Conservation (phyloP, 2,329 filamentous ascomycete genomes). For the Penicillium sp. region DNA sequence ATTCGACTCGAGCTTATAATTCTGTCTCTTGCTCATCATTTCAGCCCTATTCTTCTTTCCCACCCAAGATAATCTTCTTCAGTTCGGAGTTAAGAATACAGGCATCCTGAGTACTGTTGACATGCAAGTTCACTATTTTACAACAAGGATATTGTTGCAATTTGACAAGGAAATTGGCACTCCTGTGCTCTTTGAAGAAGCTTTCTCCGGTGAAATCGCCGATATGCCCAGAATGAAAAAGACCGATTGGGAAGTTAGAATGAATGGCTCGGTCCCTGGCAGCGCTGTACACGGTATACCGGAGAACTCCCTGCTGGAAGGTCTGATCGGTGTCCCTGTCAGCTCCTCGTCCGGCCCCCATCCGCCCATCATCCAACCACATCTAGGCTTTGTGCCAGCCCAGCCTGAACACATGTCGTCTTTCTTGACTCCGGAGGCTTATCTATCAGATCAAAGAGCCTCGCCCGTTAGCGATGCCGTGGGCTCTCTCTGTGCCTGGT, state of each 20-base stretch:
- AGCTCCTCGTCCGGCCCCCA: conserved; percentile 5
- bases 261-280: conserved; percentile 1
- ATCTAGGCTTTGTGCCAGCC: conserved; percentile 1
- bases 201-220: not conserved
- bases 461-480: conserved; percentile 15
- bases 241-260: not conserved
- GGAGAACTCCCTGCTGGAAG: conserved; percentile 3
- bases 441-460: conserved; percentile 12
- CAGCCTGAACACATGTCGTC: conserved; percentile 8
- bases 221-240: conserved; percentile 6
- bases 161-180: conserved; percentile 6
- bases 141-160: conserved; percentile 5
- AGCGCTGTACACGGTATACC: conserved; percentile 1
- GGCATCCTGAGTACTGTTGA: conserved; percentile 1
- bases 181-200: not conserved
- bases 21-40: not conserved
- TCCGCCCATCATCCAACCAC: conserved; percentile 6
- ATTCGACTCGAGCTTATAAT: conserved; percentile 8
- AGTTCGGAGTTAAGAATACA: not conserved
- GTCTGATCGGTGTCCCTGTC: conserved; percentile 11
- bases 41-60: not conserved
- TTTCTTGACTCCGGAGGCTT: conserved; percentile 14
- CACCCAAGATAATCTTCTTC: not conserved
- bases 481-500: conserved; percentile 21
- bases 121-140: conserved; percentile 11